Percentiles rank a stretch among this genome's conserved stretches.
Evolutionary conservation across 1,139 yeast genomes (phyloP).

Genomic region (Scheffersomyces titani): DNA sequence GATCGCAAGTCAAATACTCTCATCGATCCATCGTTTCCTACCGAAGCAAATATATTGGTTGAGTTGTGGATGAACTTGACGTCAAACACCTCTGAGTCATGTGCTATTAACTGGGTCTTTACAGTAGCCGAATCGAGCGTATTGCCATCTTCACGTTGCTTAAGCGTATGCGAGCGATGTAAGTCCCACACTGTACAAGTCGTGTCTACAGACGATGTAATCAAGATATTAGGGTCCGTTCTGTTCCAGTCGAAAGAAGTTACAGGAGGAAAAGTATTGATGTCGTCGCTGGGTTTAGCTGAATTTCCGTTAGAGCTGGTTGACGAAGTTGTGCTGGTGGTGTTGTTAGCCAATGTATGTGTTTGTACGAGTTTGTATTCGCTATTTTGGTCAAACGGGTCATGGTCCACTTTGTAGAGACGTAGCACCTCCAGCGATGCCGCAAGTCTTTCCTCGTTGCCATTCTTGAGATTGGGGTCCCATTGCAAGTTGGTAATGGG

Average conservation of each 20-base stretch:
- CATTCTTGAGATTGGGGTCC: constrained; percentile 55
- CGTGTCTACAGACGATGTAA: constrained; percentile 90
- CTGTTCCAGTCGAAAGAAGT: constrained; percentile 94
- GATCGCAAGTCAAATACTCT: constrained; percentile 88
- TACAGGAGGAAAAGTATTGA: constrained; percentile 71
- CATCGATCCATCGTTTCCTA: constrained; percentile 95
- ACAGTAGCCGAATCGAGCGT: constrained; percentile 65
- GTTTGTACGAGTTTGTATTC: constrained; percentile 39
- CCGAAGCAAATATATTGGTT: constrained; percentile 82
- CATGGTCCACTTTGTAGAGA: constrained; percentile 54
- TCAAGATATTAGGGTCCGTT: constrained; percentile 66
- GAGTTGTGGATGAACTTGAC: constrained; percentile 80
- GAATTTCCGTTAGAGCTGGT: not conserved
- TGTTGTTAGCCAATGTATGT: constrained; percentile 43
- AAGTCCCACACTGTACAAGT: constrained; percentile 97
- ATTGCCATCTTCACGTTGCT: constrained; percentile 14
- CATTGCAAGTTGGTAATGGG: constrained; percentile 73
- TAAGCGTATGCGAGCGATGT: constrained; percentile 29
- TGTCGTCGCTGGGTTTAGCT: constrained; percentile 22
- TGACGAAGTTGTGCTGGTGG: constrained; percentile 17
- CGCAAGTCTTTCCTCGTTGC: constrained; percentile 49
- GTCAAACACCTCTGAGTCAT: constrained; percentile 93
- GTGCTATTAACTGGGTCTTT: constrained; percentile 93
- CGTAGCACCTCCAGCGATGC: constrained; percentile 74
- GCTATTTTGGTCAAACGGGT: constrained; percentile 29